A percentile compares a stretch with the other conserved stretches of the same genome.
phyloP scores from a whole-genome alignment of 768 basidiomycete genomes.

The Mycena sanguinolenta region DNA sequence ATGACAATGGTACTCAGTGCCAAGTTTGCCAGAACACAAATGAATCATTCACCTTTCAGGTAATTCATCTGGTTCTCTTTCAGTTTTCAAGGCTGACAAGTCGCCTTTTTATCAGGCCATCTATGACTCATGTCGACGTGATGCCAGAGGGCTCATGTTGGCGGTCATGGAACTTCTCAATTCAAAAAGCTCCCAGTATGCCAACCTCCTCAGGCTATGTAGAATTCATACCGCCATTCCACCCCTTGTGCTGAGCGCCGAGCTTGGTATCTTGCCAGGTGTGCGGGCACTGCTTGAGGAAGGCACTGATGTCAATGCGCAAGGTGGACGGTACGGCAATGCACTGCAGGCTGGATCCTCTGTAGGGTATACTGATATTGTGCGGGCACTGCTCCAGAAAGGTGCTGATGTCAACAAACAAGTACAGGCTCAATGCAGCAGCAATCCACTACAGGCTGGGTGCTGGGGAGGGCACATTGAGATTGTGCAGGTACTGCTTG shows the following conservation, averaged over 20 bases:
- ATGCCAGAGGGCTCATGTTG: not conserved
- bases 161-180: constrained; percentile 1
- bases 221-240: not conserved
- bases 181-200: not conserved
- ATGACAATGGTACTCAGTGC: not conserved
- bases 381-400: too few relatives aligned
- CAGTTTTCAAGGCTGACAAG: not conserved
- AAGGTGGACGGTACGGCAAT: too few relatives aligned
- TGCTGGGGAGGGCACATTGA: too few relatives aligned
- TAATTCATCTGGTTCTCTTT: constrained; percentile 10
- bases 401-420: too few relatives aligned
- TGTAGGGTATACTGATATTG: too few relatives aligned
- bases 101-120: not conserved
- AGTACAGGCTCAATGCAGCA: too few relatives aligned
- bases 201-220: not conserved
- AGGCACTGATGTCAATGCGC: too few relatives aligned
- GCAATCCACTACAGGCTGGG: too few relatives aligned
- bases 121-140: constrained; percentile 2
- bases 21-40: not conserved
- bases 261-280: constrained; percentile 3
- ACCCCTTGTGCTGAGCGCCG: not conserved
- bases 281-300: too few relatives aligned
- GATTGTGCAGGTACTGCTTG: too few relatives aligned
- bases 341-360: too few relatives aligned
- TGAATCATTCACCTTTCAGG: not conserved